Evolutionary conservation across 169 alveolate genomes (phyloP).

Genomic region (Amoebophrya sp.): DNA sequence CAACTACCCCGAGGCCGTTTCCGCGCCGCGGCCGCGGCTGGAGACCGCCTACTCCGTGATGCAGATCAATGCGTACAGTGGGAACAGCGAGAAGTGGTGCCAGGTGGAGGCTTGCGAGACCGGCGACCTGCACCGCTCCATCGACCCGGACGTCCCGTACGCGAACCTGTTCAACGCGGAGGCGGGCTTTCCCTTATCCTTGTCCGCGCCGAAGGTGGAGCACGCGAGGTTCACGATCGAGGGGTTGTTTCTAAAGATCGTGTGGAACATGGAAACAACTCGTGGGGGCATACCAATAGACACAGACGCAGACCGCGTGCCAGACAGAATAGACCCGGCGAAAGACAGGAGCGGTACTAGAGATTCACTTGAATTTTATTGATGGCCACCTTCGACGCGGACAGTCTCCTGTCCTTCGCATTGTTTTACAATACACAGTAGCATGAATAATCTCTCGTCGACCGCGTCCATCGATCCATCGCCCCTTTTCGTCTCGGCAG

Average conservation of each 20-base stretch:
- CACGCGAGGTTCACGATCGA: background rate
- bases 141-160: background rate
- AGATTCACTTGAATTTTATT: no score
- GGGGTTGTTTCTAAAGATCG: background rate
- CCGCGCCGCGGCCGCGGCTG: background rate
- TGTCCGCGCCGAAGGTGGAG: conserved; percentile 2
- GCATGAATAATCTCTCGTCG: no score
- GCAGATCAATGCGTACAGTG: background rate
- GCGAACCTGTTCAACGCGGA: conserved; percentile 3
- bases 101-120: background rate
- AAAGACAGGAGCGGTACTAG: background rate
- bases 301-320: background rate
- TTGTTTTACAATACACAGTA: no score
- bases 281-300: background rate
- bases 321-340: background rate
- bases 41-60: background rate
- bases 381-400: no score
- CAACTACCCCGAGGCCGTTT: background rate
- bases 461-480: no score
- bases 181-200: background rate
- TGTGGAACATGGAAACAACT: background rate
- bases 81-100: background rate
- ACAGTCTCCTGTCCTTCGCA: no score
- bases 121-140: background rate
- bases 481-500: no score